phyloP scores from a whole-genome alignment of 164 flowering plant species.

The Pachysandra terminalis region DNA sequence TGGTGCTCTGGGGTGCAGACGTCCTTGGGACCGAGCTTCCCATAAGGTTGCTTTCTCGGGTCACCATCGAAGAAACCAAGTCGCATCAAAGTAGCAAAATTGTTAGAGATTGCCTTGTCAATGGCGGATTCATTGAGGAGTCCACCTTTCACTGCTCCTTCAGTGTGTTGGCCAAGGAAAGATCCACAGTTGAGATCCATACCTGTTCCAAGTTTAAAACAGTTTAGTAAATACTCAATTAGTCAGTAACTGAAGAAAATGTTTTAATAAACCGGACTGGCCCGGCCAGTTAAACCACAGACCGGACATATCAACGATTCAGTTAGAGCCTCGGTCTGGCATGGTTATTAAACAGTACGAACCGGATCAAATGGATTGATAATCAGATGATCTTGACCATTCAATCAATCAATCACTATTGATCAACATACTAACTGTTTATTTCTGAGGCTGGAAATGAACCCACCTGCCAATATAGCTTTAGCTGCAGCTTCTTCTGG shows the following conservation, averaged over 20 bases:
- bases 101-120: conserved; percentile 62
- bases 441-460: neutral
- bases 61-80: conserved; percentile 91
- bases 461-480: conserved; percentile 63
- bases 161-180: conserved; percentile 58
- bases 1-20: conserved; percentile 64
- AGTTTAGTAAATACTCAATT: no score
- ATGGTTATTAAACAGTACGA: no score
- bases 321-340: no score
- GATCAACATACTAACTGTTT: no score
- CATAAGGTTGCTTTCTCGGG: conserved; percentile 60
- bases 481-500: conserved; percentile 88
- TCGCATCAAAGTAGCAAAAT: conserved; percentile 65
- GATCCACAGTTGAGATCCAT: conserved; percentile 79
- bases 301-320: no score
- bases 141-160: conserved; percentile 59
- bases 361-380: no score
- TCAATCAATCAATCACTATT: no score
- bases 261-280: no score
- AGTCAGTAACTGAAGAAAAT: neutral
- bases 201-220: conserved; percentile 48
- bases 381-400: no score
- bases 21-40: conserved; percentile 71
- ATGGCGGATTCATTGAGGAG: conserved; percentile 48
- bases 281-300: no score